phyloP scores from a whole-genome alignment of 169 alveolate genomes.

The Plasmodium coatneyi region DNA sequence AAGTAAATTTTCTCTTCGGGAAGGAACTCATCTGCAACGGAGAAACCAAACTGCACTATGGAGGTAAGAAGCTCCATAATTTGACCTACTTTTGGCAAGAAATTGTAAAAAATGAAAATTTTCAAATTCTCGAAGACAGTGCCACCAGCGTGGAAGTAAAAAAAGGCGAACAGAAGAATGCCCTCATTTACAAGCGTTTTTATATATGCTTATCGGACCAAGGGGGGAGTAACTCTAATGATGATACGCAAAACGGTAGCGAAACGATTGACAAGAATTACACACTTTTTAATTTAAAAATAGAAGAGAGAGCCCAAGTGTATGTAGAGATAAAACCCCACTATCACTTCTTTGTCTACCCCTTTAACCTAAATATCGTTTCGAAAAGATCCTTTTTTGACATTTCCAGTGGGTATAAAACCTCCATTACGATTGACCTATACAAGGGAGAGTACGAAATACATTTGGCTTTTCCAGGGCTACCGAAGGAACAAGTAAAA shows the following conservation, averaged over 20 bases:
- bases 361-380: conserved; percentile 9
- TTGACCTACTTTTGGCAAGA: conserved; percentile 1
- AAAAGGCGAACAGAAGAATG: neutral
- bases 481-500: neutral
- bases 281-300: neutral
- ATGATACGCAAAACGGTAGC: neutral
- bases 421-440: neutral
- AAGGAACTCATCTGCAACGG: conserved; percentile 19
- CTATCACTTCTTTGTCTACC: conserved; percentile 46
- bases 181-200: conserved; percentile 20
- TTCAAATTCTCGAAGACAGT: neutral
- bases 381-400: conserved; percentile 10
- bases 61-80: neutral
- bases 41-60: neutral
- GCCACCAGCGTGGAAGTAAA: neutral
- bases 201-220: conserved; percentile 7
- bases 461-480: neutral
- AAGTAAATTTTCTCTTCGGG: neutral
- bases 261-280: neutral
- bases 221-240: neutral
- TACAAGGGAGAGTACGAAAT: conserved; percentile 36
- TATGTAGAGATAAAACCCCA: conserved; percentile 62
- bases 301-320: conserved; percentile 3
- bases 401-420: conserved; percentile 12
- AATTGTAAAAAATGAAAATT: neutral